phyloP scores from a whole-genome alignment of 2,329 filamentous ascomycete genomes.

The Fusarium sp. region DNA sequence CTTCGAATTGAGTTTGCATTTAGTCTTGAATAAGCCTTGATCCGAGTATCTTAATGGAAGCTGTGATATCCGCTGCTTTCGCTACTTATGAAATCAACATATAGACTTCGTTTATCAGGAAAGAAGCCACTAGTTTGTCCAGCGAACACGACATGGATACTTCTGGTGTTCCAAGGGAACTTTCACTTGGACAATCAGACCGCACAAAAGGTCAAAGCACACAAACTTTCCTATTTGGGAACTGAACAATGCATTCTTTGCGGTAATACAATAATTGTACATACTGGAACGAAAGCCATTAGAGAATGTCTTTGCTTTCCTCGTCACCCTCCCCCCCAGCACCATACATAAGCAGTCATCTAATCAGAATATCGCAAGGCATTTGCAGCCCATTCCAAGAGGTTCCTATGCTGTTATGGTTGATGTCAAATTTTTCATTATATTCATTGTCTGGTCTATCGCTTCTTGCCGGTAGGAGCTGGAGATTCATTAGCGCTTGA shows the following conservation, averaged over 20 bases:
- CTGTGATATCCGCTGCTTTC: background rate
- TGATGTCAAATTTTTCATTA: constrained; percentile 30
- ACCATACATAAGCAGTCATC: background rate
- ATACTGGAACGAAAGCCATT: constrained; percentile 30
- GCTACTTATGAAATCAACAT: background rate
- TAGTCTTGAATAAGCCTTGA: background rate
- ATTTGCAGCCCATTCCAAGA: background rate
- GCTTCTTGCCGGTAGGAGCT: constrained; percentile 50
- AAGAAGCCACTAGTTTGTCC: background rate
- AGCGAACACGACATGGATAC: background rate
- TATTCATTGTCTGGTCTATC: constrained; percentile 40
- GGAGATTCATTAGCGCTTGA: constrained; percentile 23
- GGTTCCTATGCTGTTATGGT: constrained; percentile 1
- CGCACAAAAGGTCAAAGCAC: background rate
- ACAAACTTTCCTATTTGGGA: background rate
- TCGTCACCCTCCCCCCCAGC: constrained; percentile 1
- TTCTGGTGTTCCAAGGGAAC: background rate
- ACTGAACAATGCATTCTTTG: constrained; percentile 23
- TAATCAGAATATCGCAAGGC: background rate
- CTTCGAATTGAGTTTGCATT: background rate
- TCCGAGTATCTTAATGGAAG: background rate
- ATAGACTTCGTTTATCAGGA: background rate
- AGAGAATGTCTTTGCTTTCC: constrained; percentile 5
- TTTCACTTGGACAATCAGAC: background rate
- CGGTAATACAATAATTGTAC: constrained; percentile 45